Conservation (phyloP, 2,329 filamentous ascomycete species). For the Ceratocystis destructans region DNA sequence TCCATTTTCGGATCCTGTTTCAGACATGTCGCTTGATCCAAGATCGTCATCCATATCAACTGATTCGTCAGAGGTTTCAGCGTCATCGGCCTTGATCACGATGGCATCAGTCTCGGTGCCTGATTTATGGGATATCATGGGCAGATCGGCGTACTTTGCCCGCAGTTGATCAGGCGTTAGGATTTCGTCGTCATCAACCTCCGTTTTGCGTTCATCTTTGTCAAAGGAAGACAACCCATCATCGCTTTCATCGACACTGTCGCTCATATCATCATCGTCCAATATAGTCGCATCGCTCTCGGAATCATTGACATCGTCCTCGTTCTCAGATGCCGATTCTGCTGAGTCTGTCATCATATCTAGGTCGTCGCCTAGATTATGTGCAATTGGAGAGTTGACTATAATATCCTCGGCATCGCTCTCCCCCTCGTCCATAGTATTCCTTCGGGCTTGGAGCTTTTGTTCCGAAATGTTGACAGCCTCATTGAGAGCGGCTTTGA, state of each 20-base stretch:
- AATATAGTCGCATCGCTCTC: slow-evolving; percentile 19
- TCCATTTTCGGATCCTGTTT: slow-evolving; percentile 32
- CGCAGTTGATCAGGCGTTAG: slow-evolving; percentile 56
- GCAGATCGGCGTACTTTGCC: slow-evolving; percentile 54
- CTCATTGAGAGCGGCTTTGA: slow-evolving; percentile 56
- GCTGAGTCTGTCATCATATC: slow-evolving; percentile 27
- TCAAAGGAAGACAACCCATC: slow-evolving; percentile 48
- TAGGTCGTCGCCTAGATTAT: slow-evolving; percentile 29
- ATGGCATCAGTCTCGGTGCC: neutral
- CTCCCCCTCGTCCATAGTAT: slow-evolving; percentile 36
- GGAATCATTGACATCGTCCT: slow-evolving; percentile 13
- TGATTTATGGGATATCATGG: slow-evolving; percentile 27
- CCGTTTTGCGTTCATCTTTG: slow-evolving; percentile 45
- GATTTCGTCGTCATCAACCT: slow-evolving; percentile 45
- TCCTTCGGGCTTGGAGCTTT: slow-evolving; percentile 46
- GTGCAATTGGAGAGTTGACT: neutral
- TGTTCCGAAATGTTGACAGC: slow-evolving; percentile 59
- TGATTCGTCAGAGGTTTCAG: slow-evolving; percentile 22
- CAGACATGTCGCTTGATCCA: slow-evolving; percentile 31
- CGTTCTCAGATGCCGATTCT: slow-evolving; percentile 24
- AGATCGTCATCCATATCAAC: slow-evolving; percentile 37
- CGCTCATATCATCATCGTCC: slow-evolving; percentile 29
- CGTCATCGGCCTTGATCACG: slow-evolving; percentile 22
- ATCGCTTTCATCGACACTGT: slow-evolving; percentile 29
- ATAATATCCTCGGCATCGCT: slow-evolving; percentile 29